Evolutionary conservation across 352 stramenopile species (phyloP), one percentile per base, ranked within the genome.

Genomic region (Aphanomyces astaci): DNA sequence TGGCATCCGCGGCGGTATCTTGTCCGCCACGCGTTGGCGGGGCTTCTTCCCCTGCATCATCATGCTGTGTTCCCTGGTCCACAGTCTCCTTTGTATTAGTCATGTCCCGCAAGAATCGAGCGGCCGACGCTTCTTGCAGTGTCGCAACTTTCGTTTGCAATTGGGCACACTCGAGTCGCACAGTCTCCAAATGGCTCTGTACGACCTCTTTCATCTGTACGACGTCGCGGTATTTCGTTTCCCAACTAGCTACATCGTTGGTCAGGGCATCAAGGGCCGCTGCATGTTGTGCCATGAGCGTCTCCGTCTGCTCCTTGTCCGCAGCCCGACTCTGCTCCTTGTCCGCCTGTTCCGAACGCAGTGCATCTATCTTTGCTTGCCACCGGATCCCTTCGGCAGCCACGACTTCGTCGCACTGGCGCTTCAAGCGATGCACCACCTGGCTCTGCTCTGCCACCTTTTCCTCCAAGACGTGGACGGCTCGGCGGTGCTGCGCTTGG

Each of bases 41-140:
- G n/a, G n/a, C n/a, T n/a, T n/a, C n/a, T n/a, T n/a, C n/a, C n/a
- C n/a, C n/a, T n/a, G n/a, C n/a, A n/a, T n/a, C n/a, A n/a, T n/a
- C n/a, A n/a, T n/a, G n/a, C n/a, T n/a, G n/a, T n/a, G n/a, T n/a
- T n/a, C n/a, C n/a, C n/a, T n/a, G n/a, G n/a, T n/a, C n/a, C n/a
- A n/a, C n/a, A n/a, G n/a, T n/a, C n/a, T n/a, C n/a, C n/a, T n/a
- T n/a, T n/a, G n/a, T n/a, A n/a, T n/a, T n/a, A n/a, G n/a, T n/a
- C n/a, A n/a, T n/a, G n/a, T n/a, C n/a, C n/a, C n/a, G n/a, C n/a
- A n/a, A n/a, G n/a, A n/a, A n/a, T n/a, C n/a, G n/a, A n/a, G n/a
- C n/a, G n/a, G n/a, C 73, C 71, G 4, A 59, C 65, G 25, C 88
- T 64, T 24, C 74, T 73, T 33, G 33, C 53, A 53, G 70, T 25